Base-by-base conservation (phyloP, 352 stramenopile species). In the Pythium chondricola region DNA sequence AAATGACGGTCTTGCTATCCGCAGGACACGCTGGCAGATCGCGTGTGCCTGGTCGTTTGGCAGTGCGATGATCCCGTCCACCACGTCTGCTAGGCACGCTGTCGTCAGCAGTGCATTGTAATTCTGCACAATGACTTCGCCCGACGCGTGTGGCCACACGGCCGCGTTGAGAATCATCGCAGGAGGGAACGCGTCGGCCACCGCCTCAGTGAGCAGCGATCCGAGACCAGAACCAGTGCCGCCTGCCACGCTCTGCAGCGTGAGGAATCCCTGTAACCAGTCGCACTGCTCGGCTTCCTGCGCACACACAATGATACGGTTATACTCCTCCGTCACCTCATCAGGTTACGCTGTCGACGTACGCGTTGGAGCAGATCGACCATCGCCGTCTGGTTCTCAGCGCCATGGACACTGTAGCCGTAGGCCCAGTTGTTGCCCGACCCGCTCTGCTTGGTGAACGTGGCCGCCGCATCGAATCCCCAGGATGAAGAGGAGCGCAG, bases 51-150 rank as follows among this genome's bases (percentile, higher is more conserved):
- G 44, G 50, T 93, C 80, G 42, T 93, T 93, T 43, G 80, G 69
- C 17, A 93, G 53, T 58, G 87, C 73, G 24, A 93, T 46, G 37
- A 93, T 65, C 32, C 75, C 72, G 43, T 90, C 62, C 3, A 65
- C 48, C 20, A 56, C 69, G 11, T 77, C 63, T n/a, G 71, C 57
- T 17, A 96, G 74, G 30, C 78, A 72, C 20, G 84, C 83, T 49
- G 93, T 85, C 2, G 82, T 94, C 20, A 96, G 79, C 43, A 94
- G 58, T n/a, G 81, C 66, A 63, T 95, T 96, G 66, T 95, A 95
- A 58, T 93, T 92, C 52, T 96, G 85, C 35, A 95, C 80, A 27
- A 94, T 90, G 11, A 93, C 80, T 53, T 96, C 83, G 3, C 85
- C 85, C 14, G 77, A 72, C 13, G 65, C 57, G 52, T 95, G 83